A percentile compares a stretch with the other conserved stretches of the same genome.
These are phyloP conservation scores for Beauveria sp. DNA, from an alignment of 2,329 filamentous ascomycete genomes.

Conservation along the genomic window DNA sequence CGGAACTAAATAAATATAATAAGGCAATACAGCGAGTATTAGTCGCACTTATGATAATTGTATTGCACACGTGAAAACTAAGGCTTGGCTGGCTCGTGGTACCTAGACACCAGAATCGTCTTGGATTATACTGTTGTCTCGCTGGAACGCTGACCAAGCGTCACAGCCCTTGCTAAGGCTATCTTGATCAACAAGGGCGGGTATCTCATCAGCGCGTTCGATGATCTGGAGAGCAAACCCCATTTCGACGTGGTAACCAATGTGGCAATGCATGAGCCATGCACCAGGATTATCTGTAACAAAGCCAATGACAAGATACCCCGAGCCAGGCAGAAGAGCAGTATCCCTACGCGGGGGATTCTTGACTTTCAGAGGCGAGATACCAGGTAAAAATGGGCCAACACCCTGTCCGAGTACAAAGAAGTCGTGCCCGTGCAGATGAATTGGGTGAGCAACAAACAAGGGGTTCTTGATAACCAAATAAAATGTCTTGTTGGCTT, in stretches of 20 bases:
- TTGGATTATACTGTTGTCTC: background rate
- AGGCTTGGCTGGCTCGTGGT: no score
- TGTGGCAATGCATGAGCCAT: slow-evolving; percentile 60
- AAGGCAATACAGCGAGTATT: no score
- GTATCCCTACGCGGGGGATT: slow-evolving; percentile 48
- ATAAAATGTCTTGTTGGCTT: slow-evolving; percentile 15
- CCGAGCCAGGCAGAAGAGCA: slow-evolving; percentile 35
- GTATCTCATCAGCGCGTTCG: background rate
- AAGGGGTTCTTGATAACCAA: slow-evolving; percentile 13
- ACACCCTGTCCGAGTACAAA: slow-evolving; percentile 12
- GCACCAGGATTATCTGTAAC: slow-evolving; percentile 29
- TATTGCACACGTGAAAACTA: no score
- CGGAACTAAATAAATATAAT: no score
- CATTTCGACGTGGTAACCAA: slow-evolving; percentile 47
- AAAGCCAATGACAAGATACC: slow-evolving; percentile 43
- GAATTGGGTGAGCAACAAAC: slow-evolving; percentile 16
- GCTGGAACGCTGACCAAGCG: background rate
- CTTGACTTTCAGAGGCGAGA: background rate
- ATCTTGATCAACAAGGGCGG: background rate
- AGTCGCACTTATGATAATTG: no score
- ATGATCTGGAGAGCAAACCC: background rate
- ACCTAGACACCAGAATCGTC: background rate
- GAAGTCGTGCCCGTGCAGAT: slow-evolving; percentile 19
- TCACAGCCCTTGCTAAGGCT: background rate
- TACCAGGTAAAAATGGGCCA: background rate